Conservation (phyloP, 2,329 filamentous ascomycete genomes). For the Aspergillus ustus region DNA sequence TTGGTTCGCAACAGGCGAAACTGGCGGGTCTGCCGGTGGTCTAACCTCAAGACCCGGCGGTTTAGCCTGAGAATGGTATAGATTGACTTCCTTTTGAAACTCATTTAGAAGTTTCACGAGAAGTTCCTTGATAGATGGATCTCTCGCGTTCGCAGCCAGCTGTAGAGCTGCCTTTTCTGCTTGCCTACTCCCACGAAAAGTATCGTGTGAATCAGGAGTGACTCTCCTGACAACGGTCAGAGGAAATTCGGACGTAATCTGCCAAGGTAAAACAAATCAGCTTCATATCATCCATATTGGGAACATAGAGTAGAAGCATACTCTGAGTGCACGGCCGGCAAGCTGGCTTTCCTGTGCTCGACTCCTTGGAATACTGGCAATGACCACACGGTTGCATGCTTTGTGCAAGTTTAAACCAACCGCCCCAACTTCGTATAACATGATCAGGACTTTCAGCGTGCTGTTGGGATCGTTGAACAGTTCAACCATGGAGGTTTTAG, state of each 20-base stretch:
- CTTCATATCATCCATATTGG: not conserved
- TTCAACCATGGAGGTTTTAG: not conserved
- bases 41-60: not conserved
- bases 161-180: conserved; percentile 3
- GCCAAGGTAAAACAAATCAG: not conserved
- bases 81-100: not conserved
- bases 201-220: not conserved
- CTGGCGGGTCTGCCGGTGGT: no score
- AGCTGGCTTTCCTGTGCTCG: not conserved
- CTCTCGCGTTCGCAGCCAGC: not conserved
- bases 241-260: conserved; percentile 5
- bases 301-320: not conserved
- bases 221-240: not conserved
- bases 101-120: not conserved
- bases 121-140: not conserved
- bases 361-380: not conserved
- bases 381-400: conserved; percentile 1
- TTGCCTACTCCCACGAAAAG: not conserved
- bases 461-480: not conserved
- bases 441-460: not conserved
- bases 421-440: not conserved
- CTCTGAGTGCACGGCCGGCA: not conserved
- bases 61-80: not conserved
- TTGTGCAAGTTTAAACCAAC: not conserved
- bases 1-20: no score